A percentile compares a stretch with the other conserved stretches of the same genome.
phyloP scores from a whole-genome alignment of 257 asterid genomes.

The Nicotiana attenuata region DNA sequence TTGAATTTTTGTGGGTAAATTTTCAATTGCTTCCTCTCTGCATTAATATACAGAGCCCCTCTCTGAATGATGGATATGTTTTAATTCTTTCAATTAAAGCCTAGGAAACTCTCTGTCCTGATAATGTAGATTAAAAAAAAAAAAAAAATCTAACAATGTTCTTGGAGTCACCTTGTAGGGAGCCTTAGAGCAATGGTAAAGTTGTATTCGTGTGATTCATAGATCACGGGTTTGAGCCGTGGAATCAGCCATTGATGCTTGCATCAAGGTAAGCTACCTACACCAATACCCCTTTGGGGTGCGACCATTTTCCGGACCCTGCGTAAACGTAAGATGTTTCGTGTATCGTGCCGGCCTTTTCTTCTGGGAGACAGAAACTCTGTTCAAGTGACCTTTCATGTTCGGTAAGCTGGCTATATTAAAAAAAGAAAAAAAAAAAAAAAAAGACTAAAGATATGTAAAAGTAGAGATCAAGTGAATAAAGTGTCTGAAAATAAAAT shows the following conservation, averaged over 20 bases:
- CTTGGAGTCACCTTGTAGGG: not conserved
- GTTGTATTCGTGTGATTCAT: too few relatives aligned
- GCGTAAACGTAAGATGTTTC: accelerated
- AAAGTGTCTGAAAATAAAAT: not conserved
- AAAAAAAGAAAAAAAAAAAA: too few relatives aligned
- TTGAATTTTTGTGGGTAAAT: not conserved
- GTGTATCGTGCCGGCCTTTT: too few relatives aligned
- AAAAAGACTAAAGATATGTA: too few relatives aligned
- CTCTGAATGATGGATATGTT: not conserved
- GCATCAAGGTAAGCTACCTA: too few relatives aligned
- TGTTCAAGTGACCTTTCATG: not conserved
- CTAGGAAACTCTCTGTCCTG: not conserved
- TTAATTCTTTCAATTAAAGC: not conserved
- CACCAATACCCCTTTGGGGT: too few relatives aligned
- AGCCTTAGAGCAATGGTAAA: too few relatives aligned
- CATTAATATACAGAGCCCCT: not conserved
- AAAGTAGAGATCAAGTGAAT: too few relatives aligned
- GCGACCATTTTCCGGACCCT: accelerated
- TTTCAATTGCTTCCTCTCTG: not conserved
- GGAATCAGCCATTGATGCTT: too few relatives aligned
- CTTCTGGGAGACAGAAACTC: not conserved
- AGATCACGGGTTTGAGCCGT: too few relatives aligned
- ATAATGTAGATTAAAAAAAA: not conserved
- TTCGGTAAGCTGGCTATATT: not conserved
- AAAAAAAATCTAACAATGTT: too few relatives aligned